Evolutionary conservation across 352 stramenopile species (phyloP), one percentile per base, ranked within the genome.

Genomic region (Phytophthora hibernalis): DNA sequence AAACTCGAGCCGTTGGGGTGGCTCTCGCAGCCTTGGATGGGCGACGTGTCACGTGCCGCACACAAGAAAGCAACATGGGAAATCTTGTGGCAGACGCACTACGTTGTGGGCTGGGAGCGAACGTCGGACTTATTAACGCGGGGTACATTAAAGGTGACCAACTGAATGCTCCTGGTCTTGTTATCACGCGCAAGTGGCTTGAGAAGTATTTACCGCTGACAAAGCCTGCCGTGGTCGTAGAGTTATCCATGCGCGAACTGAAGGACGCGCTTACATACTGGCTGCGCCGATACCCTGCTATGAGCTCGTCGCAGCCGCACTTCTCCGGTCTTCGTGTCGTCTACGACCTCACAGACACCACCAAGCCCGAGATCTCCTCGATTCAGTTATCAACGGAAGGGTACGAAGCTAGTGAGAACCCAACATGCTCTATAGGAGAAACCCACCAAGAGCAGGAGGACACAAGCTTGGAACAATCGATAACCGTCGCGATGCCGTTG

Each of bases 71-170:
- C 54, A 92, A 89, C 44, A 61, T 90, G n/a, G 85, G 82, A 28
- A 94, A 95, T 63, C 61, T 97, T 15, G 59, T 96, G 5, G 75
- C 89, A 7, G 87, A 97, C 66, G 77, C 86, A 24, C 65, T 97
- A 40, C 79, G 79, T 7, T 59, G 79, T 55, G 68, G 84, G 40
- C 70, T 97, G 37, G 35, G 63, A 7, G 61, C 74, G 16, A 77
- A 91, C 31, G 59, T 93, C 24, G 87, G 76, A 3, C 65, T 95
- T 24, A 66, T 96, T 56, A 90, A 96, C 56, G 90, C 83, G n/a
- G 85, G 80, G 1, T 87, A 90, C 49, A 92, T 97, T 56, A 89
- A 93, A 65, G 88, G 85, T 24, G 88, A 97, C 50, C 15, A 54
- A 20, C 53, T 90, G 10, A 83, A 93, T 59, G 44, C 70, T 28